Conservation (phyloP, 352 stramenopile genomes). For the Chrysophaeum taylorii region DNA sequence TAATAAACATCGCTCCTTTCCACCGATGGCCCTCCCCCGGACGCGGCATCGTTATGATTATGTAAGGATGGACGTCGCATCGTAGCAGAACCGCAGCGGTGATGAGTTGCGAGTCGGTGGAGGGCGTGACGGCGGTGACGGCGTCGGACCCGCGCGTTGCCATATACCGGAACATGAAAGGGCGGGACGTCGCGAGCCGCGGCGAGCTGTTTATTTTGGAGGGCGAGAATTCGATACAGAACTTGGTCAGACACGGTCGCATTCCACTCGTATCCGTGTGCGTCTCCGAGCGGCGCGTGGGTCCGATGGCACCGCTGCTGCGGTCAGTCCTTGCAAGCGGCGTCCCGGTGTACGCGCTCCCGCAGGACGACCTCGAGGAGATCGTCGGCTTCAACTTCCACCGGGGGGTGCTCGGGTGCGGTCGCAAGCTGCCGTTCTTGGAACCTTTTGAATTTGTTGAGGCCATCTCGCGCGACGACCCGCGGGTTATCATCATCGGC, state of each 20-base stretch:
- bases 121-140: background rate
- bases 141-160: background rate
- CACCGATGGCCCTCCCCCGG: no score
- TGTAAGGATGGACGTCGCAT: no score
- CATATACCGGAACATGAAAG: background rate
- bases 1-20: no score
- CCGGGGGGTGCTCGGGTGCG: constrained; percentile 6
- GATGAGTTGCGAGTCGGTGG: no score
- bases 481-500: background rate
- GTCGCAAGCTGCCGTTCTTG: background rate
- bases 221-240: constrained; percentile 5
- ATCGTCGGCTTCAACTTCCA: constrained; percentile 12
- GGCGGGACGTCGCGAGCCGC: background rate
- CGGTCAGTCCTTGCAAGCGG: no score
- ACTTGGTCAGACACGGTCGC: background rate
- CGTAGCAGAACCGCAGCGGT: no score
- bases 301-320: background rate
- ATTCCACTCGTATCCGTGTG: background rate
- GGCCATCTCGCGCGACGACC: background rate
- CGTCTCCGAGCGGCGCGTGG: background rate
- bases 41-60: no score
- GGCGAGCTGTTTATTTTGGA: constrained; percentile 6
- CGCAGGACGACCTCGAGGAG: background rate
- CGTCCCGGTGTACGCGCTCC: constrained; percentile 8
- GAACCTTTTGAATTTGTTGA: background rate